phyloP scores from a whole-genome alignment of 1,139 yeast species.

The Taphrina betulina region DNA sequence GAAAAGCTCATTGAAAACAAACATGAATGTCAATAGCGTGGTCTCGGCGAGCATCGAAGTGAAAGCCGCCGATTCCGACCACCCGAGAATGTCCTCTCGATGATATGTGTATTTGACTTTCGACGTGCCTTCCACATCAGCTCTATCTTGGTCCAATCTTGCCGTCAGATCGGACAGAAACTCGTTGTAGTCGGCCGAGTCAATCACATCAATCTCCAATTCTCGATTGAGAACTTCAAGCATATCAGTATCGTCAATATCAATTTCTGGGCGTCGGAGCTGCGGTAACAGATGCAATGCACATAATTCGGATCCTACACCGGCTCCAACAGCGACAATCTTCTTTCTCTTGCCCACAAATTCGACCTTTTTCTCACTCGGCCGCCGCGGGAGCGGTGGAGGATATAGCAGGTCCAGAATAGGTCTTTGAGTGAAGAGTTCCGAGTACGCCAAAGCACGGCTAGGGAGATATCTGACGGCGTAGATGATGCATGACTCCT shows the following conservation, averaged over 20 bases:
- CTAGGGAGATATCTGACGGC: slow-evolving; percentile 25
- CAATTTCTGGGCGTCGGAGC: neutral
- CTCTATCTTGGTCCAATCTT: neutral
- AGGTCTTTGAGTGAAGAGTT: slow-evolving; percentile 5
- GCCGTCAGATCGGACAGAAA: slow-evolving; percentile 5
- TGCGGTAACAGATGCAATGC: slow-evolving; percentile 16
- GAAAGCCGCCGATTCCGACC: neutral
- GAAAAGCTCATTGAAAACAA: slow-evolving; percentile 29
- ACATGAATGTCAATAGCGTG: slow-evolving; percentile 27
- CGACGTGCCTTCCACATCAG: neutral
- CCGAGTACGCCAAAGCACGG: slow-evolving; percentile 25
- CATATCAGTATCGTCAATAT: slow-evolving; percentile 19
- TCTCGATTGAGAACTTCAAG: slow-evolving; percentile 7
- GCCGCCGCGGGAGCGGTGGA: slow-evolving; percentile 15
- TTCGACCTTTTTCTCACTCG: slow-evolving; percentile 5
- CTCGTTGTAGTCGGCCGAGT: slow-evolving; percentile 17
- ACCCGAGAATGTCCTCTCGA: slow-evolving; percentile 16
- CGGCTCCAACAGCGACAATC: slow-evolving; percentile 25
- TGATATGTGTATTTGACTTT: slow-evolving; percentile 1
- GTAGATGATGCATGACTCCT: slow-evolving; percentile 16
- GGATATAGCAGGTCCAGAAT: slow-evolving; percentile 23
- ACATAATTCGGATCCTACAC: slow-evolving; percentile 28
- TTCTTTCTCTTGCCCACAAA: slow-evolving; percentile 1
- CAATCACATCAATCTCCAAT: slow-evolving; percentile 14
- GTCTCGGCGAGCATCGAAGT: slow-evolving; percentile 12